These are phyloP conservation scores for Pterulicium gracile DNA, from an alignment of 1,284 basidiomycete genomes.

Conservation along the genomic window DNA sequence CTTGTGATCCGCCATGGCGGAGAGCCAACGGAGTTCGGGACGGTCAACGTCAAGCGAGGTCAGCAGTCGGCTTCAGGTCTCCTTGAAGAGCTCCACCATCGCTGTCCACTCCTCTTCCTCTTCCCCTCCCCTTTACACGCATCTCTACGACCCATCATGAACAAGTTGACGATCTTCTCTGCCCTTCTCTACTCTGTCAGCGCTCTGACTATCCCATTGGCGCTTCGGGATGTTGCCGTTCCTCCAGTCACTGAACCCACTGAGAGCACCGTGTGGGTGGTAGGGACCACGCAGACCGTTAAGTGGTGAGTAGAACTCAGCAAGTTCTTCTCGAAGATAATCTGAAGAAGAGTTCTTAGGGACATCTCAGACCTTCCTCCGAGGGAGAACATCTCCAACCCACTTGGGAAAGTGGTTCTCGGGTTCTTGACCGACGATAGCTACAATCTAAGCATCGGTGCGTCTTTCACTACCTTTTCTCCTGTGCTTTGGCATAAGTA, in stretches of 20 bases:
- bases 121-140: background rate
- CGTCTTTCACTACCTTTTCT: slow-evolving; percentile 16
- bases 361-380: slow-evolving; percentile 39
- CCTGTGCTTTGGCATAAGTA: slow-evolving; percentile 4
- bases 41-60: background rate
- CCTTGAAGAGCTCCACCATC: slow-evolving; percentile 1
- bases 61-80: background rate
- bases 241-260: slow-evolving; percentile 50
- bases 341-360: slow-evolving; percentile 27
- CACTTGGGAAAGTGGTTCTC: slow-evolving; percentile 39
- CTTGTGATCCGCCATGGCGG: too few species aligned
- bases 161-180: background rate
- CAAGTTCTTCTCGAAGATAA: slow-evolving; percentile 7
- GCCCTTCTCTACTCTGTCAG: slow-evolving; percentile 5
- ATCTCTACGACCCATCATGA: background rate
- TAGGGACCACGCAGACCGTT: slow-evolving; percentile 40
- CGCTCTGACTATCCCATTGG: slow-evolving; percentile 24
- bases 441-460: slow-evolving; percentile 43
- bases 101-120: background rate
- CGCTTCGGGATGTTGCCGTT: slow-evolving; percentile 35
- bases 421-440: slow-evolving; percentile 36
- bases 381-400: slow-evolving; percentile 31
- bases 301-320: slow-evolving; percentile 36
- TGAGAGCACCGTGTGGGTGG: slow-evolving; percentile 38
- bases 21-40: too few species aligned